Evolutionary conservation across 2,329 filamentous ascomycete genomes (phyloP).

Genomic region (Xylaria polymorpha): DNA sequence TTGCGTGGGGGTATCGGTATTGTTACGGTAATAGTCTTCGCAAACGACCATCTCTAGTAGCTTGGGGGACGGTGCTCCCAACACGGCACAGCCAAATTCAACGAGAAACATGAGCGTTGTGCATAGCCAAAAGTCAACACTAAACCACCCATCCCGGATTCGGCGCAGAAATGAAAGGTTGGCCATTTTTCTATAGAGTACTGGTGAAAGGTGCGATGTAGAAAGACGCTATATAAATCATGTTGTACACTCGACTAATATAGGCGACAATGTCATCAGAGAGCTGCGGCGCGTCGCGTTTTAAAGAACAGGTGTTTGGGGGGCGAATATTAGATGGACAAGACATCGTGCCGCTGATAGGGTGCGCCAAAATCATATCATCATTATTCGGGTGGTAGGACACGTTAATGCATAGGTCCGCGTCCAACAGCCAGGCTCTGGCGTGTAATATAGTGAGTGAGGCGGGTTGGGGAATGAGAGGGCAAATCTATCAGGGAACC

Average conservation of each 20-base stretch:
- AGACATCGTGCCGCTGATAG: slow-evolving; percentile 7
- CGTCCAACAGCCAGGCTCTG: not conserved
- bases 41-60: slow-evolving; percentile 31
- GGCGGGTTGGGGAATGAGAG: not conserved
- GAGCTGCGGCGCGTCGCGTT: not conserved
- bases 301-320: not conserved
- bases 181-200: slow-evolving; percentile 9
- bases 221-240: not conserved
- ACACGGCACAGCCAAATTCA: slow-evolving; percentile 27
- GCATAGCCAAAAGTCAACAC: slow-evolving; percentile 28
- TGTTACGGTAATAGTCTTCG: slow-evolving; percentile 23
- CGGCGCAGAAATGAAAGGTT: slow-evolving; percentile 2
- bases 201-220: not conserved
- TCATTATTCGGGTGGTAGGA: not conserved
- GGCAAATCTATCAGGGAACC: not conserved
- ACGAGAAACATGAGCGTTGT: slow-evolving; percentile 31
- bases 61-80: slow-evolving; percentile 28
- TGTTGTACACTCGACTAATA: not conserved
- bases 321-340: slow-evolving; percentile 1
- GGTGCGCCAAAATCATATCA: not conserved
- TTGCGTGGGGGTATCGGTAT: not conserved
- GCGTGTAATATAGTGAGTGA: not conserved
- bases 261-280: not conserved
- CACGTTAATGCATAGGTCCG: slow-evolving; percentile 1
- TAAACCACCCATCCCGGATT: slow-evolving; percentile 10